These are phyloP conservation scores for Fomitopsis schrenkii DNA, from an alignment of 1,284 basidiomycete genomes.

Conservation along the genomic window DNA sequence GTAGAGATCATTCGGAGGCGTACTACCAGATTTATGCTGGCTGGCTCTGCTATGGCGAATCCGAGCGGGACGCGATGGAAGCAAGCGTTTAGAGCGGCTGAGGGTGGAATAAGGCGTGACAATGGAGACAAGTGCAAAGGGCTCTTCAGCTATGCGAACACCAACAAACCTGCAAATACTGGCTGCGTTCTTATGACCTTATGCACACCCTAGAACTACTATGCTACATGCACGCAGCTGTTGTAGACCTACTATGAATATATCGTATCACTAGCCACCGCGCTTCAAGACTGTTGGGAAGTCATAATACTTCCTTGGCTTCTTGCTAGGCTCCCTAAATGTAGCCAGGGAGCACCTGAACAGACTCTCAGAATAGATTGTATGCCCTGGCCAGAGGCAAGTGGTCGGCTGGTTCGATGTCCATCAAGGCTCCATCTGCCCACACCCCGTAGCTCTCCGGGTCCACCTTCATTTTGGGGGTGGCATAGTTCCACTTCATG, in stretches of 20 bases:
- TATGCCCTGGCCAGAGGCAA: constrained; percentile 71
- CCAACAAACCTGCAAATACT: not conserved
- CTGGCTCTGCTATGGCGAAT: not conserved
- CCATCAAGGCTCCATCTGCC: constrained; percentile 76
- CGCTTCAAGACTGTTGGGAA: not conserved
- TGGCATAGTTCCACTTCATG: constrained; percentile 90
- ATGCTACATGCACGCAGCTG: not conserved
- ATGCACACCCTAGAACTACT: not conserved
- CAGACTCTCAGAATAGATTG: constrained; percentile 59
- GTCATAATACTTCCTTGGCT: not conserved
- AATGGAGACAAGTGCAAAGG: not conserved
- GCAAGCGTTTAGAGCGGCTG: not conserved
- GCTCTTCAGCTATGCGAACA: not conserved
- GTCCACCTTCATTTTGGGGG: constrained; percentile 85
- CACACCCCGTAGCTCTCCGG: constrained; percentile 89
- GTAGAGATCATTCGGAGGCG: not conserved
- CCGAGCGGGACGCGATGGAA: not conserved
- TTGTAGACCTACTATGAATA: not conserved
- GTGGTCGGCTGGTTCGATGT: constrained; percentile 71
- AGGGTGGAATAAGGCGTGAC: not conserved
- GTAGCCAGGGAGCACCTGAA: too few relatives aligned
- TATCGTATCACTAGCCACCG: not conserved
- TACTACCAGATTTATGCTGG: not conserved
- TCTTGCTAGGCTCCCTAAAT: not conserved
- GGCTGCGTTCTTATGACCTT: not conserved